Evolutionary conservation across 768 basidiomycete genomes (phyloP).

Genomic region (Serendipita indica): DNA sequence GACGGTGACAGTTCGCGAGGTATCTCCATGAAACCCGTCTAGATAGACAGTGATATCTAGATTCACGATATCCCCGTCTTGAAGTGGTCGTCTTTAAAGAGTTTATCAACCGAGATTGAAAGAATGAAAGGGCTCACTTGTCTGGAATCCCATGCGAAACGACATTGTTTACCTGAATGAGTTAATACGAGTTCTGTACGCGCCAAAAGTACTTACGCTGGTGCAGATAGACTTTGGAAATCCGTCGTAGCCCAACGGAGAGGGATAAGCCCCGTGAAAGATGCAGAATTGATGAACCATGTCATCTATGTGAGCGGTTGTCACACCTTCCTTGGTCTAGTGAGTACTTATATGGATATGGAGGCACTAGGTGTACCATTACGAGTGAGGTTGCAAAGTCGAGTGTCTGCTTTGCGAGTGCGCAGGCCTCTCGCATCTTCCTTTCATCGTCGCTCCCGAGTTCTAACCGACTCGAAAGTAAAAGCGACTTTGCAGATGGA

Average conservation of each 20-base stretch:
- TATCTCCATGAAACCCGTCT: conserved; percentile 83
- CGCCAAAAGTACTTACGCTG: conserved; percentile 31
- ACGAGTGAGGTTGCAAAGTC: conserved; percentile 40
- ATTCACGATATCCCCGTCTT: conserved; percentile 76
- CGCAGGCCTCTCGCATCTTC: conserved; percentile 37
- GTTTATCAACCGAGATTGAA: no score
- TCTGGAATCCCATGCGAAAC: conserved; percentile 84
- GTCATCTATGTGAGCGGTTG: conserved; percentile 61
- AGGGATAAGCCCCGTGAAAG: conserved; percentile 63
- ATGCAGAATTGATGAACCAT: conserved; percentile 60
- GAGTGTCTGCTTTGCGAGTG: conserved; percentile 41
- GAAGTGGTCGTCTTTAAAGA: conserved; percentile 66
- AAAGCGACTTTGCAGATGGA: no score
- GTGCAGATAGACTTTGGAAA: conserved; percentile 73
- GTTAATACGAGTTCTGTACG: neutral
- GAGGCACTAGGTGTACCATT: conserved; percentile 25
- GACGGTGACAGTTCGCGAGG: conserved; percentile 68
- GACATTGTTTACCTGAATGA: conserved; percentile 44
- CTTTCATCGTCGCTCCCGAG: conserved; percentile 41
- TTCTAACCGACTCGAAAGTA: neutral
- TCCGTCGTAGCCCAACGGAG: conserved; percentile 60
- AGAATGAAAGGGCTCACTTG: conserved; percentile 35
- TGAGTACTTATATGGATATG: neutral
- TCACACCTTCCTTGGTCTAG: conserved; percentile 40
- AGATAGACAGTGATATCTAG: conserved; percentile 75